Evolutionary conservation across 78 protist species (phyloP).

Genomic region (Dictyostelium discoideum): dicty_2.7 NC_007089.4:3121501-3122000

Average conservation of each 20-base stretch:
- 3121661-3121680: neutral
- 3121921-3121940: neutral
- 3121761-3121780: constrained; percentile 48
- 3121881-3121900: constrained; percentile 74
- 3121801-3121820: constrained; percentile 43
- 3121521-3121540: neutral
- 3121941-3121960: neutral
- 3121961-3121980: neutral
- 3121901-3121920: neutral
- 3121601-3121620: constrained; percentile 44
- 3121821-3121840: constrained; percentile 49
- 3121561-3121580: constrained; percentile 70
- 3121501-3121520: constrained; percentile 60
- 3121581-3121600: constrained; percentile 76
- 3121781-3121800: constrained; percentile 70
- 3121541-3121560: constrained; percentile 62
- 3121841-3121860: constrained; percentile 4
- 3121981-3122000: neutral
- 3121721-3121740: constrained; percentile 79
- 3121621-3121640: too few species aligned
- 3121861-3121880: constrained; percentile 67
- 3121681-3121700: too few species aligned
- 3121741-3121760: constrained; percentile 74
- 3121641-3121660: neutral
- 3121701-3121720: neutral